A percentile compares a stretch with the other conserved stretches of the same genome.
phyloP scores from a whole-genome alignment of 2,329 filamentous ascomycete species.

The Fusarium xylarioides region DNA sequence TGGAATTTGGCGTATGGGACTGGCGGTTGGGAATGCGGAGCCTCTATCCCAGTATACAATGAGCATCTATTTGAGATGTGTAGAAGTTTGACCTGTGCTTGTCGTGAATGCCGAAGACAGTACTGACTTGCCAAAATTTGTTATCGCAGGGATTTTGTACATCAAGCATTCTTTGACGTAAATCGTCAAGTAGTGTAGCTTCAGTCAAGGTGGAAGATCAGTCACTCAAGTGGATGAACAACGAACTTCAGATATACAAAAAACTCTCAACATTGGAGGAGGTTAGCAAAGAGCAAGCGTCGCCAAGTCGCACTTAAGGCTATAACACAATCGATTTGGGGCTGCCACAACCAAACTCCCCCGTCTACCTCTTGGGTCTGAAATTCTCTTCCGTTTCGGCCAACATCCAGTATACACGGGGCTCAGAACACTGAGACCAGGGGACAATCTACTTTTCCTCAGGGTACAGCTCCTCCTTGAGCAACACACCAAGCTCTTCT shows the following conservation, averaged over 20 bases:
- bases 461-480: slow-evolving; percentile 95
- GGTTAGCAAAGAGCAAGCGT: slow-evolving; percentile 35
- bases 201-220: not conserved
- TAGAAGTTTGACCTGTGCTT: not conserved
- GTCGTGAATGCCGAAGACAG: not conserved
- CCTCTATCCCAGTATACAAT: not conserved
- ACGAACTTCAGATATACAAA: slow-evolving; percentile 26
- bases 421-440: slow-evolving; percentile 30
- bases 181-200: not conserved
- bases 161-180: not conserved
- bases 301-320: slow-evolving; percentile 37
- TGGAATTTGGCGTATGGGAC: slow-evolving; percentile 7
- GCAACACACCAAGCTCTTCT: slow-evolving; percentile 89
- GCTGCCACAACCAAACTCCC: slow-evolving; percentile 44
- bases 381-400: slow-evolving; percentile 39
- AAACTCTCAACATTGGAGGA: slow-evolving; percentile 32
- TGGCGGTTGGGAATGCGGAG: not conserved
- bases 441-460: slow-evolving; percentile 58
- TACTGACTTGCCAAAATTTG: not conserved
- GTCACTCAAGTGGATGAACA: slow-evolving; percentile 8
- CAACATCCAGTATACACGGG: slow-evolving; percentile 51
- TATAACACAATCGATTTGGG: slow-evolving; percentile 48
- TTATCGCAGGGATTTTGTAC: not conserved
- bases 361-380: slow-evolving; percentile 44
- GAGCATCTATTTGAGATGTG: not conserved